These are phyloP conservation scores for Strobilomyces echinocephalus DNA, from an alignment of 768 basidiomycete species.

Conservation along the genomic window DNA sequence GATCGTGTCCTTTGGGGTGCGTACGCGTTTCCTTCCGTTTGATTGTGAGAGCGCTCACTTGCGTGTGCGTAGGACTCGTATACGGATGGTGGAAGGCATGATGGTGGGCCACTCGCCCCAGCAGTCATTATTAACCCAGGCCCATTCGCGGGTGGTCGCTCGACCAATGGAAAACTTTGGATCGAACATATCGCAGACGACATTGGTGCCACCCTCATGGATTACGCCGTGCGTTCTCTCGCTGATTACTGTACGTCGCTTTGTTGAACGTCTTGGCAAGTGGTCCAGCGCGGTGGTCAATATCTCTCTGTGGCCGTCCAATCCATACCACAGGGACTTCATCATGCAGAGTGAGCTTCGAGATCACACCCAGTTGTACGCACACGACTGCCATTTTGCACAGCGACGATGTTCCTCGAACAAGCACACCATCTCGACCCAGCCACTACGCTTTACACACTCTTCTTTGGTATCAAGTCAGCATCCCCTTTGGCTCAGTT, in stretches of 20 bases:
- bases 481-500: slow-evolving; percentile 4
- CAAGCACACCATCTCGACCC: slow-evolving; percentile 43
- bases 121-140: slow-evolving; percentile 40
- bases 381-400: not conserved
- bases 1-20: slow-evolving; percentile 50
- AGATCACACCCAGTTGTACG: not conserved
- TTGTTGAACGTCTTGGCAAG: slow-evolving; percentile 11
- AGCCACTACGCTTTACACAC: slow-evolving; percentile 43
- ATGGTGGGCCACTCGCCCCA: slow-evolving; percentile 40
- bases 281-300: slow-evolving; percentile 44
- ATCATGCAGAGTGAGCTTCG: slow-evolving; percentile 38
- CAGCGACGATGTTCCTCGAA: slow-evolving; percentile 42
- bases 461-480: slow-evolving; percentile 56
- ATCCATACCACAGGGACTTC: slow-evolving; percentile 44
- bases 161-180: slow-evolving; percentile 50
- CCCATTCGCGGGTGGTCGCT: slow-evolving; percentile 46
- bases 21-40: slow-evolving; percentile 2
- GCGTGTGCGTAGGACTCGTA: slow-evolving; percentile 39
- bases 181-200: slow-evolving; percentile 41
- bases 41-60: not conserved
- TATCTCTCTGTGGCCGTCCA: slow-evolving; percentile 47
- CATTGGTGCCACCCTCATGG: slow-evolving; percentile 39
- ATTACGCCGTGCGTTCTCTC: slow-evolving; percentile 42
- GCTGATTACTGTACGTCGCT: not conserved
- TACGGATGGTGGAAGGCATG: slow-evolving; percentile 45